These are phyloP conservation scores for Strobilomyces dryophilus DNA, from an alignment of 768 basidiomycete genomes.

Conservation along the genomic window DNA sequence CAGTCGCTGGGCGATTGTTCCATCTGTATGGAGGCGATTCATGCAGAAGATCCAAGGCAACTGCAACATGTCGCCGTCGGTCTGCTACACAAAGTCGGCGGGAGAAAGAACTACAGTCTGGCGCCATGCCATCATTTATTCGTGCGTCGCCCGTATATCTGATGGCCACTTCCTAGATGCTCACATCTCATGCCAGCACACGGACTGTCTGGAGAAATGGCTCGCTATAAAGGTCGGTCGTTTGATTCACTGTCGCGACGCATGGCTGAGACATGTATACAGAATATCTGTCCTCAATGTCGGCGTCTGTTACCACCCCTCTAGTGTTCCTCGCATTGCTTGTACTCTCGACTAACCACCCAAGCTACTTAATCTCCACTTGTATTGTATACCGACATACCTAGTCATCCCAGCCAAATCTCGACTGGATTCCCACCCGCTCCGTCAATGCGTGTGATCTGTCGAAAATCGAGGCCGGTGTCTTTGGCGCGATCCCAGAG, in stretches of 20 bases:
- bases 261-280: neutral
- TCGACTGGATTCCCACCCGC: constrained; percentile 64
- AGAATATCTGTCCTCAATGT: constrained; percentile 86
- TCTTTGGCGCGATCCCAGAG: constrained; percentile 62
- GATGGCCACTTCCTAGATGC: neutral
- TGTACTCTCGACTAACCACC: neutral
- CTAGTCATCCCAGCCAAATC: constrained; percentile 54
- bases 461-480: constrained; percentile 52
- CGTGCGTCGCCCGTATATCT: constrained; percentile 40
- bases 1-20: constrained; percentile 82
- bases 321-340: constrained; percentile 27
- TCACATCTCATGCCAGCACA: constrained; percentile 50
- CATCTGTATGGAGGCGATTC: constrained; percentile 90
- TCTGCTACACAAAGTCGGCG: constrained; percentile 34
- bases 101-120: constrained; percentile 70
- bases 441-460: constrained; percentile 53
- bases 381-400: constrained; percentile 12
- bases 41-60: constrained; percentile 42
- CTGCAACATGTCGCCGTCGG: constrained; percentile 35
- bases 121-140: constrained; percentile 90
- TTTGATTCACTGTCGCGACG: neutral
- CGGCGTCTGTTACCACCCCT: constrained; percentile 45
- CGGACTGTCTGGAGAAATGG: constrained; percentile 85
- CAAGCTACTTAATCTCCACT: neutral
- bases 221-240: constrained; percentile 62